Conservation (phyloP, 495 filamentous ascomycete species). For the Podospora tetraspora region DNA sequence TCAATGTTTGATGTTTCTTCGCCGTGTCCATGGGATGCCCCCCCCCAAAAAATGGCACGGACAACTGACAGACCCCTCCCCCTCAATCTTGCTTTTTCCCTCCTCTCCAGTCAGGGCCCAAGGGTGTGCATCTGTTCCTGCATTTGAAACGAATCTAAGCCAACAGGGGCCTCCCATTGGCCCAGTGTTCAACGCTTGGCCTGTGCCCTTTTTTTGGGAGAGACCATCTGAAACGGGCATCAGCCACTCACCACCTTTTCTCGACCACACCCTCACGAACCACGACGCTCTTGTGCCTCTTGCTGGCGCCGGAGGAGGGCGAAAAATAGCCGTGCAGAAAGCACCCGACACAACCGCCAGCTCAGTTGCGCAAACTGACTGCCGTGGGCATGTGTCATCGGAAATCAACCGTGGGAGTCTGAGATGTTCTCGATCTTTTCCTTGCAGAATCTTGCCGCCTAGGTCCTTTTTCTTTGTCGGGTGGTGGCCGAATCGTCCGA, state of each 20-base stretch:
- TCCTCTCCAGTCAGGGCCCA: conserved; percentile 18
- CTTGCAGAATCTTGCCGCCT: background rate
- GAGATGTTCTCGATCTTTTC: background rate
- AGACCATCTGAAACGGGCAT: conserved; percentile 16
- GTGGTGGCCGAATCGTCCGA: background rate
- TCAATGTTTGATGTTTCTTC: conserved; percentile 13
- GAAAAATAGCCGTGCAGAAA: background rate
- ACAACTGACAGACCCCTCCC: background rate
- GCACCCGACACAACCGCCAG: background rate
- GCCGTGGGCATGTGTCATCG: background rate
- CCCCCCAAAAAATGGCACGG: conserved; percentile 1
- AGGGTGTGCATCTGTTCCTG: conserved; percentile 20
- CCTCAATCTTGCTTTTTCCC: conserved; percentile 7
- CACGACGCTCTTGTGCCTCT: background rate
- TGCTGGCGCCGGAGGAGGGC: background rate
- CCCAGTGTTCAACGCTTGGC: conserved; percentile 11
- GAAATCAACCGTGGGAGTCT: background rate
- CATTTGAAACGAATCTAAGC: conserved; percentile 31
- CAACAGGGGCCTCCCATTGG: conserved; percentile 17
- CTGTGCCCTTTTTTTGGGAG: conserved; percentile 24
- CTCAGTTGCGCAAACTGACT: background rate
- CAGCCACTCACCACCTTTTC: background rate
- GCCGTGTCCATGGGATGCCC: background rate
- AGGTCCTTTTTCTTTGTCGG: background rate
- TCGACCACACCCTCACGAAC: background rate